Evolutionary conservation across 441 rosid species (phyloP).

Genomic region (Corymbia calophylla): DNA sequence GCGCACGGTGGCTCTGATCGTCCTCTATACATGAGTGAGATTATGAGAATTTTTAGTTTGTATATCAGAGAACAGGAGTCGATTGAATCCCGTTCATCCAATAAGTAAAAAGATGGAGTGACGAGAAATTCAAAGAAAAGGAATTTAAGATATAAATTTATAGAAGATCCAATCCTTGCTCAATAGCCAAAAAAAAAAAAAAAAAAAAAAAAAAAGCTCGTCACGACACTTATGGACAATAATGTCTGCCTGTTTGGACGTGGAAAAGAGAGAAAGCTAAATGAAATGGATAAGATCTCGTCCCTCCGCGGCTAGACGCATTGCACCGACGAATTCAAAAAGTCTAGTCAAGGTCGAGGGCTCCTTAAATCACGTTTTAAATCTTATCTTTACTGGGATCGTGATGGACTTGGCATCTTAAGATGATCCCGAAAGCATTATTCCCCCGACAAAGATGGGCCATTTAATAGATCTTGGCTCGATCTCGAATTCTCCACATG

Average conservation of each 20-base stretch:
- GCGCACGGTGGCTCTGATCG: neutral
- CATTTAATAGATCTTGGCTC: neutral
- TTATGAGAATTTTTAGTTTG: no score
- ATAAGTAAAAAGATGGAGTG: neutral
- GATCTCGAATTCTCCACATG: neutral
- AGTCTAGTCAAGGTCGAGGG: neutral
- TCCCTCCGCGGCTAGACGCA: neutral
- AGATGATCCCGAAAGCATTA: neutral
- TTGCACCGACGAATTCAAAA: neutral
- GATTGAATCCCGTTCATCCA: neutral
- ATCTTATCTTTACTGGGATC: neutral
- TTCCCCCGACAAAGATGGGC: neutral
- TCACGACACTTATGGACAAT: neutral
- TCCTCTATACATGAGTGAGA: no score
- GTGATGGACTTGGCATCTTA: neutral
- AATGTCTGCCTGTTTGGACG: neutral
- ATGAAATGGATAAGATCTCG: neutral
- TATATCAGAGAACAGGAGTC: no score
- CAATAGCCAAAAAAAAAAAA: neutral
- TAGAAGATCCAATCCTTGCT: neutral
- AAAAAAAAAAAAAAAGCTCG: neutral
- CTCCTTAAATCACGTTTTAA: neutral
- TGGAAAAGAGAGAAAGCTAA: neutral
- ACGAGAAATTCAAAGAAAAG: accelerated
- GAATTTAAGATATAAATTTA: neutral